Conservation (phyloP, 1,139 yeast species). For the Yamadazyma triangularis region DNA sequence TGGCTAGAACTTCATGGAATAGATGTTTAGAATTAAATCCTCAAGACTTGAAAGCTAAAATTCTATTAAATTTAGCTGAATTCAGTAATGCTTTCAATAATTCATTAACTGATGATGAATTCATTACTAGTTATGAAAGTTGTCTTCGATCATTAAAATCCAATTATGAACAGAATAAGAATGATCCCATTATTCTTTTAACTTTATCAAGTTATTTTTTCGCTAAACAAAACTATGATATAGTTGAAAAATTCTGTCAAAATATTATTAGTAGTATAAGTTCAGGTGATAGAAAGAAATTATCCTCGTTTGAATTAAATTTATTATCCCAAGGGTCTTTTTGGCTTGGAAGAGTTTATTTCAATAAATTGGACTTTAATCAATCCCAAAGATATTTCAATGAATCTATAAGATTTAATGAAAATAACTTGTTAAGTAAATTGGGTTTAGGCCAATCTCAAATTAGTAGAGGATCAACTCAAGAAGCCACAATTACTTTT, state of each 20-base stretch:
- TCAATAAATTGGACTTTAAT: slow-evolving; percentile 52
- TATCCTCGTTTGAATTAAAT: slow-evolving; percentile 25
- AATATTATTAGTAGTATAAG: slow-evolving; percentile 36
- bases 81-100: slow-evolving; percentile 61
- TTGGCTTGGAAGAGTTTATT: slow-evolving; percentile 82
- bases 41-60: slow-evolving; percentile 54
- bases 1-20: slow-evolving; percentile 82
- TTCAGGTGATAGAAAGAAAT: slow-evolving; percentile 14
- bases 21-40: slow-evolving; percentile 70
- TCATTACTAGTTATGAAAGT: slow-evolving; percentile 43
- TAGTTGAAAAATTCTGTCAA: slow-evolving; percentile 55
- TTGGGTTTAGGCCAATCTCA: slow-evolving; percentile 88
- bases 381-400: slow-evolving; percentile 71
- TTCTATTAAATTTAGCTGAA: slow-evolving; percentile 63
- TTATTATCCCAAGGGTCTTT: slow-evolving; percentile 74
- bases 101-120: slow-evolving; percentile 58
- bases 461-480: slow-evolving; percentile 64
- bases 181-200: slow-evolving; percentile 40
- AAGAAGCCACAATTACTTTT: slow-evolving; percentile 82
- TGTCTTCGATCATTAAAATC: slow-evolving; percentile 36
- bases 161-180: slow-evolving; percentile 20
- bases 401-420: slow-evolving; percentile 63
- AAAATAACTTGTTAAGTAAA: slow-evolving; percentile 60
- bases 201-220: slow-evolving; percentile 52
- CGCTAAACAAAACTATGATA: slow-evolving; percentile 53